Evolutionary conservation across 2,329 filamentous ascomycete genomes (phyloP), one percentile per base, ranked within the genome.

Genomic region (Karstenula rhodostoma): DNA sequence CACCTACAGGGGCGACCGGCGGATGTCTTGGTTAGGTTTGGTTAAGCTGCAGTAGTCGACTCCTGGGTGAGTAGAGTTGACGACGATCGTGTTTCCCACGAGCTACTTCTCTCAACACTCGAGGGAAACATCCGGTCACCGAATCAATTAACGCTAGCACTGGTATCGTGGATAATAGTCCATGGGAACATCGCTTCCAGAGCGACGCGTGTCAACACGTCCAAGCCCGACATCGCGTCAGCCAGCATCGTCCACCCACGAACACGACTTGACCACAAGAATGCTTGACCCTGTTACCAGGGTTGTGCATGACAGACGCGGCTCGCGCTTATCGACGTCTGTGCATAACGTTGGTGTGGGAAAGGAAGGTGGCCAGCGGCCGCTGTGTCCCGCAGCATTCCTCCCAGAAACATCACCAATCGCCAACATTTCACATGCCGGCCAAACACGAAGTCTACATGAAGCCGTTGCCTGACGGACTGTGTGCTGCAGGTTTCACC

Each of bases 311-410:
- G 33, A 23, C 32, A 8, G 22, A 40, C 32, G 50, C 50, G 50
- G 50, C 50, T 43, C 50, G 50, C 48, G 48, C 48, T 51, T 51
- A 47, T 27, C n/a, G 23, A 25, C 32, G 32, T 51, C 19, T 40
- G 48, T 51, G 48, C 35, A 29, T 53, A 15, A 17, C 22, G 35
- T 43, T 19, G 50, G 12, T 6, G 15, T 53, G 10, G 32, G 35
- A 35, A 43, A 53, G 32, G 50, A 23, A 53, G 32, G 50, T 35
- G n/a, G 37, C 50, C 10, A 12, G 50, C 35, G 35, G 35, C 49
- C 19, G 33, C 47, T 15, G 17, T 42, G 50, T 53, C 35, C 37
- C 35, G 43, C 47, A 29, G 23, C 22, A 32, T 22, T 19, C 17
- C 13, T n/a, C 50, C 7, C 3, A n/a, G 29, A 35, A 33, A 50